Evolutionary conservation across 108 stramenopile genomes (phyloP), one percentile per base, ranked within the genome.

Genomic region (Cyclostephanos tholiformis): DNA sequence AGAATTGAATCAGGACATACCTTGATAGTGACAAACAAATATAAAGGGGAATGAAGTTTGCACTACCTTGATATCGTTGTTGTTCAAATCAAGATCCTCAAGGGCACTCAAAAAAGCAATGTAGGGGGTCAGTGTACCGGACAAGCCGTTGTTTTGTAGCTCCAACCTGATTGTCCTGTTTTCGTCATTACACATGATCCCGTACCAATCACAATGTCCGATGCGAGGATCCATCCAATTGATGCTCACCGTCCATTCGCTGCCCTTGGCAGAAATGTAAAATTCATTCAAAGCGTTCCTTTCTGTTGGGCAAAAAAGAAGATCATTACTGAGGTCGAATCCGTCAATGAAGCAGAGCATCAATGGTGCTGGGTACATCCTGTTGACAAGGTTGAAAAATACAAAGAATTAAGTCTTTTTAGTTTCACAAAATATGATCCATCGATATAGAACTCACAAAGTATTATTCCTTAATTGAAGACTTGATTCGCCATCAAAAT

Each of bases 61-160:
- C 30, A 52, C 7, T 25, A 70, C 69, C 69, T 70, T 57, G 2
- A 70, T 70, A 11, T 70, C 80, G 39, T 85, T 92, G 17, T 88
- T 76, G 51, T 69, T 74, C 48, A 93, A 58, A 51, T 68, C 77
- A 11, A 93, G 62, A 13, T 65, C 65, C 38, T 82, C 56, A 2
- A 93, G 80, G n/a, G 69, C 59, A 20, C 52, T 53, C 3, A 91
- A 55, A 0, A 80, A n/a, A 0, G 73, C 80, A 43, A 95, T 83
- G 5, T 67, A 65, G 0, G 65, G 16, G 13, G 80, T 89, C 13
- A 95, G 19, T 14, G 65, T 65, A 0, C 92, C 92, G 12, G 64
- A 76, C 63, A 80, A 58, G 14, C 63, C 74, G 53, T 80, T 80
- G 52, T 27, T 63, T 10, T 25, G 0, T 1, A 75, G 68, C 11